These are phyloP conservation scores for Ceratobasidium sp. DNA, from an alignment of 1,284 basidiomycete species.

Conservation along the genomic window DNA sequence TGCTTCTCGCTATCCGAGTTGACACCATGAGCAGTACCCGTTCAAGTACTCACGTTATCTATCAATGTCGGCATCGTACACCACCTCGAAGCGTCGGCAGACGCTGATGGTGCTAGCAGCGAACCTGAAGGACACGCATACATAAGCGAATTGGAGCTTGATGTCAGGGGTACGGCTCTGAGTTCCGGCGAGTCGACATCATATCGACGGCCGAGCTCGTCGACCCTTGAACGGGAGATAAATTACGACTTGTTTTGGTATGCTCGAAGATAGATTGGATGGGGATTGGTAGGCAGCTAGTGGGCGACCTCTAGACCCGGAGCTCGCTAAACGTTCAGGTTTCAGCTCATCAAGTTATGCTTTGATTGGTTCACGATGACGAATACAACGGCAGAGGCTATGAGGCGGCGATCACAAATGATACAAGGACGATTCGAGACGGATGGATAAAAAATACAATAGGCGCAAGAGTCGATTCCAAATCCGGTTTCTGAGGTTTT, in stretches of 20 bases:
- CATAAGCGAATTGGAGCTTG: constrained; percentile 10
- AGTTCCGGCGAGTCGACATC: neutral
- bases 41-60: neutral
- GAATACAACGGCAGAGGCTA: neutral
- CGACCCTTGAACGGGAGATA: neutral
- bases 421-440: neutral
- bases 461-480: constrained; percentile 25
- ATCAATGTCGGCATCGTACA: neutral
- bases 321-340: neutral
- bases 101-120: neutral
- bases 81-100: neutral
- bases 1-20: constrained; percentile 10
- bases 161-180: neutral
- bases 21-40: neutral
- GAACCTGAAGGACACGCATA: constrained; percentile 2
- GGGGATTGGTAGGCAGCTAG: neutral
- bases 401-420: neutral
- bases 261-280: neutral
- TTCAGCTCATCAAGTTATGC: neutral
- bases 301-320: neutral
- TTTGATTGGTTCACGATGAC: constrained; percentile 1
- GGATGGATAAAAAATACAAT: constrained; percentile 35
- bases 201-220: too few relatives aligned
- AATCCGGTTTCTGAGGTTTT: constrained; percentile 2
- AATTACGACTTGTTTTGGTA: neutral